Evolutionary conservation across 768 basidiomycete species (phyloP), one percentile per base, ranked within the genome.

Genomic region (Coprinellus micaceus): DNA sequence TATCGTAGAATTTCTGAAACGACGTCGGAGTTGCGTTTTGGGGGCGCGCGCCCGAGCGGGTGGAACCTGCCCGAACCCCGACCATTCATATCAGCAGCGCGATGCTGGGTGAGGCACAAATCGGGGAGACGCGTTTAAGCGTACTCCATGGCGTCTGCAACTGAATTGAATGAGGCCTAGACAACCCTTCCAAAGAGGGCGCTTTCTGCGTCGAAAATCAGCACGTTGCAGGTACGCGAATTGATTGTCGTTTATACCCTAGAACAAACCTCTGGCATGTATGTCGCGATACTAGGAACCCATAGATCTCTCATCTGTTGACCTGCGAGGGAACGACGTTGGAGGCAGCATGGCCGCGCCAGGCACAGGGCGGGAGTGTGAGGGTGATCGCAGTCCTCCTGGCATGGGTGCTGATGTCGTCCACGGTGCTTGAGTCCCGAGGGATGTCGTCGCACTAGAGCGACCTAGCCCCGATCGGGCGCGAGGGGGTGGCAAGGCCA

Each of bases 391-490:
- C 29, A 13, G 33, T 26, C 19, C 19, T 28, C 22, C 21, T 47
- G 25, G 10, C 3, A 7, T 22, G 5, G 6, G 15, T 26, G 22
- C 12, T 47, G 45, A 47, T 51, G 33, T 25, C 49, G 33, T 13
- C 49, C 49, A 51, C 49, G 49, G 29, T 37, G 49, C 33, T 26
- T 29, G 49, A 19, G 33, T 51, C 28, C 49, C 49, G 49, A 51
- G 33, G 1, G 49, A 29, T 28, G 30, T 33, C 6, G 19, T 43
- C 6, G 40, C 15, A 17, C 40, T 17, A 33, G 30, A 33, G 49
- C 33, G 19, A 33, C 49, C 49, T 26, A 51, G 49, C 29, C 17
- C 30, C 9, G 49, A 6, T 51, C 30, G 49, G 13, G 49, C 30
- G 19, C 40, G 40, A 43, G 40, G 40, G 19, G 40, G 40, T 43